Conservation (phyloP, 1,284 basidiomycete genomes). For the Puccinia novopanici region DNA sequence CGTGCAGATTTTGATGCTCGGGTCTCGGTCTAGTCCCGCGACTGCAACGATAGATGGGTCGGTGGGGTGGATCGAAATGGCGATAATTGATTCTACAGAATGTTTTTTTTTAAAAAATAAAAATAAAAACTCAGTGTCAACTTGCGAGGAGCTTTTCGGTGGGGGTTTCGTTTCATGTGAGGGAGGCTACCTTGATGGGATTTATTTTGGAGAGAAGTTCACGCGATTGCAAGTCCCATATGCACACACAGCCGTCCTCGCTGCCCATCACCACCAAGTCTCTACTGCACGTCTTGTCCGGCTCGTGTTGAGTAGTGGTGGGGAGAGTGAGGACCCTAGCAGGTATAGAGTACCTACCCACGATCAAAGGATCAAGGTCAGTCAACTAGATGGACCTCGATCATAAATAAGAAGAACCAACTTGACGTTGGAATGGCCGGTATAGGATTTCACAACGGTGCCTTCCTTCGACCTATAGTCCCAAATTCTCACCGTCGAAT, state of each 20-base stretch:
- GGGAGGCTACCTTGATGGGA: too few species aligned
- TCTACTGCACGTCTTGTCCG: too few species aligned
- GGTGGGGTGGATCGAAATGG: conserved; percentile 69
- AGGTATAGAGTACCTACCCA: conserved; percentile 48
- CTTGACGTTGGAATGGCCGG: conserved; percentile 76
- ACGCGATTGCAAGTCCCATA: conserved; percentile 88
- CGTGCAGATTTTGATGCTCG: conserved; percentile 70
- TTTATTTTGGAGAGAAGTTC: conserved; percentile 74
- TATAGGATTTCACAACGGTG: conserved; percentile 76
- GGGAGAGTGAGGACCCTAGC: conserved; percentile 20
- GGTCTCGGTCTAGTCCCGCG: conserved; percentile 78
- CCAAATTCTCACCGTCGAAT: conserved; percentile 90
- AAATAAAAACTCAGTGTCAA: too few species aligned
- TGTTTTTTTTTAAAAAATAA: too few species aligned
- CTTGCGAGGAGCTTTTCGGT: too few species aligned
- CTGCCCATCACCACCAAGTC: conserved; percentile 82
- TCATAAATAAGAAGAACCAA: conserved; percentile 58
- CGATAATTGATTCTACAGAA: conserved; percentile 9
- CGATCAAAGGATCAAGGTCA: too few species aligned
- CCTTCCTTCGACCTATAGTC: conserved; percentile 87
- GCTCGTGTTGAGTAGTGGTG: conserved; percentile 51
- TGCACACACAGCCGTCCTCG: conserved; percentile 81
- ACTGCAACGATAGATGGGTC: conserved; percentile 72
- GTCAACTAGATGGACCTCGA: too few species aligned
- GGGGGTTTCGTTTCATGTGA: too few species aligned